Conservation (phyloP, 140 eudicot genomes). For the Stevia rebaudiana region DNA sequence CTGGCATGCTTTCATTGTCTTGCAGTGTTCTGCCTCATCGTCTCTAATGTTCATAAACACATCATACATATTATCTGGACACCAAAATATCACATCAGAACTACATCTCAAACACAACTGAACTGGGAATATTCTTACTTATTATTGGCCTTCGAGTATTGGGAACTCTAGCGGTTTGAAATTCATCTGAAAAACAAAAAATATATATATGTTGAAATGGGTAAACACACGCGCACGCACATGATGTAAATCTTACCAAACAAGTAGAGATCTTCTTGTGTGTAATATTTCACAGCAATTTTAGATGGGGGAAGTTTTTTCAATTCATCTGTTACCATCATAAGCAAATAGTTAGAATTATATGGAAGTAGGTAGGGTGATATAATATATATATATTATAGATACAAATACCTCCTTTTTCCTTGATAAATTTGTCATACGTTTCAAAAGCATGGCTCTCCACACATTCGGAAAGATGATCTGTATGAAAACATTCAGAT, state of each 20-base stretch:
- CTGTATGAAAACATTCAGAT: conserved; percentile 31
- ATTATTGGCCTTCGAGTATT: conserved; percentile 87
- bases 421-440: conserved; percentile 82
- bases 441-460: conserved; percentile 92
- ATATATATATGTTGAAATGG: background rate
- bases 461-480: conserved; percentile 97
- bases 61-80: conserved; percentile 87
- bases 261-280: conserved; percentile 77
- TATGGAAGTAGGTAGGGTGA: background rate
- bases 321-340: conserved; percentile 76
- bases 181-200: conserved; percentile 95
- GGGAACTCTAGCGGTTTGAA: conserved; percentile 83
- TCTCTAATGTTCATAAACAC: conserved; percentile 92
- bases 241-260: conserved; percentile 52
- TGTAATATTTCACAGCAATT: conserved; percentile 84
- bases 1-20: conserved; percentile 99
- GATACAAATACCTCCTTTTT: conserved; percentile 48
- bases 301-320: conserved; percentile 71
- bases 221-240: background rate
- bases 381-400: no score
- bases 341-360: no score
- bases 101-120: background rate
- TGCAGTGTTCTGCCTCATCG: conserved; percentile 97
- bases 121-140: conserved; percentile 30
- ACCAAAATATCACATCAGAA: background rate